phyloP scores from a whole-genome alignment of 805 yeast species.

The Candida endomychidarum region DNA sequence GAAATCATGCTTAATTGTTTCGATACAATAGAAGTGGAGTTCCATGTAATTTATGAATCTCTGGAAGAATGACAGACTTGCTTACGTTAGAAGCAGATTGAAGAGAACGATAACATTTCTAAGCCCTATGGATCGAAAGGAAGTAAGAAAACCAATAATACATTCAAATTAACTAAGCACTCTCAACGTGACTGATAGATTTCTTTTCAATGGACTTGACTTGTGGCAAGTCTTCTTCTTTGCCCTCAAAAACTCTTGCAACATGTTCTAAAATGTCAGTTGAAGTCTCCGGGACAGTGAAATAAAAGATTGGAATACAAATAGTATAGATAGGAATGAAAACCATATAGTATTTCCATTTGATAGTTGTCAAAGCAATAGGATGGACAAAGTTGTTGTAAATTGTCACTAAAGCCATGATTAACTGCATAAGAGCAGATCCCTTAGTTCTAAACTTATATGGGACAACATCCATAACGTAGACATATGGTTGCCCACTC shows the following conservation, averaged over 20 bases:
- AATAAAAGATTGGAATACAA: constrained; percentile 14
- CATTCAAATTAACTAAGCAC: background rate
- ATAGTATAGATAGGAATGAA: background rate
- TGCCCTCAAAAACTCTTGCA: constrained; percentile 33
- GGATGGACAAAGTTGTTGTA: constrained; percentile 21
- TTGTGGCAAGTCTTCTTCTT: background rate
- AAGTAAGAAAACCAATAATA: background rate
- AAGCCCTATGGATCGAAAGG: too few species aligned
- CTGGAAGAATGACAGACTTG: too few species aligned
- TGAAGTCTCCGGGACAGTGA: constrained; percentile 42
- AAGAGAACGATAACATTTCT: too few species aligned
- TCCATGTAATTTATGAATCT: too few species aligned
- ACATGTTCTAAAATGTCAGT: constrained; percentile 45
- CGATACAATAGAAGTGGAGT: too few species aligned
- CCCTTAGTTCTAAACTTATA: constrained; percentile 21
- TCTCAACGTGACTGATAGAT: background rate
- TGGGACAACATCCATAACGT: constrained; percentile 44
- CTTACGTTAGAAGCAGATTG: too few species aligned
- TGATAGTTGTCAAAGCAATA: constrained; percentile 17
- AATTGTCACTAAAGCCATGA: constrained; percentile 3
- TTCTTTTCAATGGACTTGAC: background rate
- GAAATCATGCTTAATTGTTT: too few species aligned
- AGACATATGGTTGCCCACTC: constrained; percentile 19
- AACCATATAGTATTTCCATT: constrained; percentile 23
- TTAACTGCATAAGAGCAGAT: background rate